Evolutionary conservation across 2,329 filamentous ascomycete genomes (phyloP), one percentile per base, ranked within the genome.

Genomic region (Tympanopsis confertula): DNA sequence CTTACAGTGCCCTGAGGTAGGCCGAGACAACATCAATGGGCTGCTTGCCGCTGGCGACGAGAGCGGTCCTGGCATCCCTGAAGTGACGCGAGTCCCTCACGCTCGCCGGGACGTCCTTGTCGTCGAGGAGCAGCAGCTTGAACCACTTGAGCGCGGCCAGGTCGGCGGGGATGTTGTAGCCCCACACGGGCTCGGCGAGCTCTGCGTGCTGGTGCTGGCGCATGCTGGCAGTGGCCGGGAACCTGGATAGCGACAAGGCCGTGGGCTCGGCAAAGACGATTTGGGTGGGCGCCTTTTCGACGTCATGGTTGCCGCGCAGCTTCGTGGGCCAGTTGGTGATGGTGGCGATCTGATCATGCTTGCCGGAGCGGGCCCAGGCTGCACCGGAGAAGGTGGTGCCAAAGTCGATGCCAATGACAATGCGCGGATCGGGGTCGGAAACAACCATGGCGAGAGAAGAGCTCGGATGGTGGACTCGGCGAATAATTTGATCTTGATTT

Each of bases 51-150:
- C 37, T 20, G 0, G 24, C 7, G 0, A 28, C 4, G 0, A 49
- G 37, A 0, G 45, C 39, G 0, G 28, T 3, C 0, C 28, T 41
- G 0, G 52, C 46, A 0, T 44, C 20, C 0, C 20, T 15, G 1
- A 61, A 12, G 1, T 59, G 47, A 0, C 32, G 3, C 0, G 54
- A 57, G 0, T 28, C 3, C 0, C 40, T 26, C 0, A 65, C 15
- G 0, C 52, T 42, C 0, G 4, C 18, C 0, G 47, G 40, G 0
- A 65, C 14, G 24, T 66, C 57, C 0, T 38, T 19, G 0, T 50
- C 38, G 0, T 63, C 50, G 0, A 66, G 33, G 0, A 68, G 47
- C 0, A 65, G 43, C 0, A 67, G 48, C 37, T 67, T 66, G 44
- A 66, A 64, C 62, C 62, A 67, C 1, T 46, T 45, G 0, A 63